phyloP scores from a whole-genome alignment of 2,329 filamentous ascomycete species.

The Penicillium paneum region DNA sequence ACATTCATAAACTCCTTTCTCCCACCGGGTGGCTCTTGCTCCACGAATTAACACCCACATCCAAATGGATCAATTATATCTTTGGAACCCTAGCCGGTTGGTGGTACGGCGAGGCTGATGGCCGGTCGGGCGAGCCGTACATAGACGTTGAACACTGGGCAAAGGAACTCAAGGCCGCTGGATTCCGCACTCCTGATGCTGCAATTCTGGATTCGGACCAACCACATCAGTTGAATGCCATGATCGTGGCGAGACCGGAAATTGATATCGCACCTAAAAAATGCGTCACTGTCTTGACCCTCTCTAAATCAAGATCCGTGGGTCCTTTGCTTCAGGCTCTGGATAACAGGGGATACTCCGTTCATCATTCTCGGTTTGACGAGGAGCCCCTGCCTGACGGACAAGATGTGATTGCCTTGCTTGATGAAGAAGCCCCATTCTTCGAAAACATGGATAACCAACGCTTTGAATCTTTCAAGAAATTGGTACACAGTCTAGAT shows the following conservation, averaged over 20 bases:
- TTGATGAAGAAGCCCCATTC: slow-evolving; percentile 12
- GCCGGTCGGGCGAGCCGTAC: slow-evolving; percentile 19
- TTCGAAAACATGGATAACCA: slow-evolving; percentile 9
- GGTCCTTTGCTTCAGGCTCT: background rate
- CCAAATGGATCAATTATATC: slow-evolving; percentile 21
- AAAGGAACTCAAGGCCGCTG: slow-evolving; percentile 16
- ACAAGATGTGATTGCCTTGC: slow-evolving; percentile 14
- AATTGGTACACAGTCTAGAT: background rate
- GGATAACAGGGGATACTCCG: slow-evolving; percentile 2
- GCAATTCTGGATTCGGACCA: slow-evolving; percentile 3
- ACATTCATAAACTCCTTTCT: slow-evolving; percentile 28
- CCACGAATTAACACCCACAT: slow-evolving; percentile 36
- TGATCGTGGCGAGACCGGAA: slow-evolving; percentile 8
- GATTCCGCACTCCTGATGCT: slow-evolving; percentile 14
- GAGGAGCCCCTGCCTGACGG: background rate
- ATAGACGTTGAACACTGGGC: slow-evolving; percentile 17
- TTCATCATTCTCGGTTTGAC: background rate
- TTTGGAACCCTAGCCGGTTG: slow-evolving; percentile 40
- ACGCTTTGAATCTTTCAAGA: slow-evolving; percentile 5
- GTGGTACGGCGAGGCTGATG: slow-evolving; percentile 34
- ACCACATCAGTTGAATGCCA: slow-evolving; percentile 8
- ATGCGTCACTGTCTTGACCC: background rate
- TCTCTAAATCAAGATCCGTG: background rate
- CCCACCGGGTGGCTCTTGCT: slow-evolving; percentile 49
- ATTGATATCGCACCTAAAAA: background rate